Conservation (phyloP, 345 rosid genomes). For the Corchorus olitorius region DNA sequence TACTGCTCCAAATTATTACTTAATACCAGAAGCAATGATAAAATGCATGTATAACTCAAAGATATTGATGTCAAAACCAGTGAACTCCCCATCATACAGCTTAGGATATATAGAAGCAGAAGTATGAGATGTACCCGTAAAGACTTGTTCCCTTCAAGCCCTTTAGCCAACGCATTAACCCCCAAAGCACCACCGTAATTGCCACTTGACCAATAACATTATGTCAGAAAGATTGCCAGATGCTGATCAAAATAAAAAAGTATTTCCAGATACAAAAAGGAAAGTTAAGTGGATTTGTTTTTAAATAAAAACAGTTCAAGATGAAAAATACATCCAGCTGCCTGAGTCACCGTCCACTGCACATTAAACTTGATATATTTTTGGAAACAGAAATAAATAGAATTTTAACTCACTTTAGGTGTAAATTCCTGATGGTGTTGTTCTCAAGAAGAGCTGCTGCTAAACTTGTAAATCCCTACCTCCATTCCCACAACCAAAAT, state of each 20-base stretch:
- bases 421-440: constrained; percentile 61
- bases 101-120: neutral
- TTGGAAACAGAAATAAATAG: constrained; percentile 17
- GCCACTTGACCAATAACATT: constrained; percentile 58
- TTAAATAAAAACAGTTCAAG: constrained; percentile 21
- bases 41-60: neutral
- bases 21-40: neutral
- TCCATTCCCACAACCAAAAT: constrained; percentile 43
- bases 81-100: neutral
- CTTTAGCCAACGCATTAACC: constrained; percentile 93
- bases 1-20: neutral
- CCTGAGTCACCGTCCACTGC: neutral
- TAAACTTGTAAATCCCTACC: constrained; percentile 94
- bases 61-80: neutral
- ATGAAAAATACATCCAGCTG: constrained; percentile 11
- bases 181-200: constrained; percentile 97
- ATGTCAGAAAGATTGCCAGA: constrained; percentile 28
- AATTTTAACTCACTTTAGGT: constrained; percentile 74
- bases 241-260: constrained; percentile 16
- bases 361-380: neutral
- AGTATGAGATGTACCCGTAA: constrained; percentile 53
- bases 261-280: constrained; percentile 13
- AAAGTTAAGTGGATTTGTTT: constrained; percentile 13
- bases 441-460: constrained; percentile 84
- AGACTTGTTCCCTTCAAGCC: constrained; percentile 85